Evolutionary conservation across 2,329 filamentous ascomycete species (phyloP), one percentile per base, ranked within the genome.

Genomic region (Pseudogymnoascus sp.): DNA sequence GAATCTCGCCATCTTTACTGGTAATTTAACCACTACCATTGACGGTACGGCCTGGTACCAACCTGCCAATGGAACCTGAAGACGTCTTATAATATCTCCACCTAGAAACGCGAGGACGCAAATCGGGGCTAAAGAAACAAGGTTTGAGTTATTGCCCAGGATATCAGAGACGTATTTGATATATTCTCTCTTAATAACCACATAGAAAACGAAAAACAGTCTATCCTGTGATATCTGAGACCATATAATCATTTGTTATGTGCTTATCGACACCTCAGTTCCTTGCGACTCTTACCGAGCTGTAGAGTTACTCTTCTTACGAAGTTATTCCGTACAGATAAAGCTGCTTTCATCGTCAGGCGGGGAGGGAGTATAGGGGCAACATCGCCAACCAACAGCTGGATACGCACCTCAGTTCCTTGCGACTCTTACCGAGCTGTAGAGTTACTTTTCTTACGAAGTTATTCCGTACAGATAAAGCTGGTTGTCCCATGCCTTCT

Each of bases 1-100:
- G 3, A 79, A 78, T 41, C 70, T 75, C 0, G 78, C 78, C 65
- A 63, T 75, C 6, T 75, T 76, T 0, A 78, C 74, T 63, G 78
- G 78, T 1, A 43, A 43, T 43, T 43, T 43, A 43, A 43, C 39
- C 19, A 78, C 75, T 0, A 74, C 68, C 0, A 62, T 77, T 31
- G 72, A 76, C 62, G 76, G 74, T 0, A 65, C 69, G 1, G 65
- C 64, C 26, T 79, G 75, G 65, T 62, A 66, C 3, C 78, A 78
- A 66, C 77, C 77, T 5, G 66, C 65, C 0, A 75, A 77, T 63
- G 72, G 71, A 43, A 43, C 39, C 19, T 43, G 11, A 43, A 23
- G 39, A 12, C 39, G 8, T 12, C 19, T 43, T 16, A 43, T 43
- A 12, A 23, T 26, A 26, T 26, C 26, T 26, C 26, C 26, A 5